These are phyloP conservation scores for Nidula niveotomentosa DNA, from an alignment of 1,284 basidiomycete species.

Conservation along the genomic window DNA sequence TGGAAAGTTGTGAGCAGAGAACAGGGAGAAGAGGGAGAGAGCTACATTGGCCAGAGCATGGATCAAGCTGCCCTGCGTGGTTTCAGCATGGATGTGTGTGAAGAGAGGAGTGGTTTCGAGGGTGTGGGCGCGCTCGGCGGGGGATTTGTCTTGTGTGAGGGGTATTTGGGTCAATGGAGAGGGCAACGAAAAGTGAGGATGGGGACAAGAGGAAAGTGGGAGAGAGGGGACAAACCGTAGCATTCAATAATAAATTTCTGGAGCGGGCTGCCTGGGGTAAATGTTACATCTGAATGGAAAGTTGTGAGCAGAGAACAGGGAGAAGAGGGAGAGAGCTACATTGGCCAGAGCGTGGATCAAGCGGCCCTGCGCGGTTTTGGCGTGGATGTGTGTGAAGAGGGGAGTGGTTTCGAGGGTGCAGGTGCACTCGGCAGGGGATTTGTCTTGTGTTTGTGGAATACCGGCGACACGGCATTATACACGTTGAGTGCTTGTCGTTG, in stretches of 20 bases:
- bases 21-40: no score
- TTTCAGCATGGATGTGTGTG: slow-evolving; percentile 69
- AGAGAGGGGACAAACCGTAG: slow-evolving; percentile 39
- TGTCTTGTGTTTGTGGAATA: slow-evolving; percentile 51
- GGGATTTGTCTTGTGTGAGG: slow-evolving; percentile 51
- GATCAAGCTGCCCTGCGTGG: slow-evolving; percentile 46
- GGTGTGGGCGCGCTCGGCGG: slow-evolving; percentile 70
- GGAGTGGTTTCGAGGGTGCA: slow-evolving; percentile 72
- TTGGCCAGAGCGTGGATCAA: no score
- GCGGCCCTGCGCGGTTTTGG: slow-evolving; percentile 59
- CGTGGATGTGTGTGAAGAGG: slow-evolving; percentile 78
- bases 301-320: background rate
- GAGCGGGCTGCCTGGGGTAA: slow-evolving; percentile 56
- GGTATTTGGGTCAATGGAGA: background rate
- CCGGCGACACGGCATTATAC: no score
- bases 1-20: no score
- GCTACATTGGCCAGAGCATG: no score
- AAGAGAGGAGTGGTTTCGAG: slow-evolving; percentile 79
- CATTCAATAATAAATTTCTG: slow-evolving; percentile 64
- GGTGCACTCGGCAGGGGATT: slow-evolving; percentile 72
- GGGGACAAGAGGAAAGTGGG: background rate
- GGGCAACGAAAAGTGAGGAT: no score
- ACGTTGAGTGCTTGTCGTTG: no score
- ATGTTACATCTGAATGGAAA: slow-evolving; percentile 53
- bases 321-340: no score